Evolutionary conservation across 1,284 basidiomycete genomes (phyloP).

Genomic region (Ganoderma resinaceum): DNA sequence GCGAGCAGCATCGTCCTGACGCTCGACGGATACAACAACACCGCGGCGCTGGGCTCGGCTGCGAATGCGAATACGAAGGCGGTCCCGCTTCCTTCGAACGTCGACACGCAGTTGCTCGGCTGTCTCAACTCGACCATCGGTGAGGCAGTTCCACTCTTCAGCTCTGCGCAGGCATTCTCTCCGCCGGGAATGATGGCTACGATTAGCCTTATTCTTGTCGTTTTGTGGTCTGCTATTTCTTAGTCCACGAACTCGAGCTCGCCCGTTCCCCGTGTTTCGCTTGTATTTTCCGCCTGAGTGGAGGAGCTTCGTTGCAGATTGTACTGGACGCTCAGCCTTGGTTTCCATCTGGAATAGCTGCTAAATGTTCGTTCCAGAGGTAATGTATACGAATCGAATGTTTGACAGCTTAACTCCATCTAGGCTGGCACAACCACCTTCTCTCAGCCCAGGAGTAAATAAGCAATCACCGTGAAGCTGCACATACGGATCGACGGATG

Average conservation of each 20-base stretch:
- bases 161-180: constrained; percentile 16
- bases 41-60: constrained; percentile 46
- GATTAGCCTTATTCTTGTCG: not conserved
- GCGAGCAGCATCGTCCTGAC: constrained; percentile 60
- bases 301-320: too few species aligned
- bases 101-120: constrained; percentile 54
- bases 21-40: constrained; percentile 72
- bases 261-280: not conserved
- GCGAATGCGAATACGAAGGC: constrained; percentile 50
- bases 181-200: too few species aligned
- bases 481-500: too few species aligned
- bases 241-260: too few species aligned
- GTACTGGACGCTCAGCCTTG: too few species aligned
- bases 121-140: constrained; percentile 67
- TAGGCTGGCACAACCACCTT: too few species aligned
- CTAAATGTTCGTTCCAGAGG: too few species aligned
- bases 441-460: too few species aligned
- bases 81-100: constrained; percentile 53
- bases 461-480: too few species aligned
- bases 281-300: not conserved
- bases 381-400: too few species aligned
- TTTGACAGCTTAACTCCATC: too few species aligned
- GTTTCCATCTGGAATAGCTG: too few species aligned
- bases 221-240: not conserved
- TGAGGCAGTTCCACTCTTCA: constrained; percentile 49